Evolutionary conservation across 2,329 filamentous ascomycete species (phyloP).

Genomic region (Aspergillus ruber): DNA sequence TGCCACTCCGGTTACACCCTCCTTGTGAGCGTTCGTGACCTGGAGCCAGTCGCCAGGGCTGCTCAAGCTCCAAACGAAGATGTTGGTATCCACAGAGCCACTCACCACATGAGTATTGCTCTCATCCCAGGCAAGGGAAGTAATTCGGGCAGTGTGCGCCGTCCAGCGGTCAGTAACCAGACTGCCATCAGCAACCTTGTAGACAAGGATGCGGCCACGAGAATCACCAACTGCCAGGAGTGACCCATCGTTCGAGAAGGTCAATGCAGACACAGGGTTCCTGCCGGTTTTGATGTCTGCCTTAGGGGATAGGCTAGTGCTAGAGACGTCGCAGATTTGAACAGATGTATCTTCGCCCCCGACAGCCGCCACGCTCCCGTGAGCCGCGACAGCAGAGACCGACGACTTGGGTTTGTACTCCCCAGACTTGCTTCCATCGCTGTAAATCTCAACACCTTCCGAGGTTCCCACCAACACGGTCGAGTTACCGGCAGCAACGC

Average conservation of each 20-base stretch:
- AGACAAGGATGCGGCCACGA: slow-evolving; percentile 81
- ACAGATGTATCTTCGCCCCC: slow-evolving; percentile 69
- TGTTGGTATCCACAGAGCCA: slow-evolving; percentile 81
- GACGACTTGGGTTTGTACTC: slow-evolving; percentile 56
- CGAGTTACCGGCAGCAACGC: slow-evolving; percentile 51
- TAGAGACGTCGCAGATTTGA: slow-evolving; percentile 63
- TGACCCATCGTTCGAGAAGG: slow-evolving; percentile 73
- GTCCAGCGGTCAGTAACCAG: slow-evolving; percentile 76
- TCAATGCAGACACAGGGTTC: slow-evolving; percentile 67
- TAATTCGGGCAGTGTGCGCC: slow-evolving; percentile 63
- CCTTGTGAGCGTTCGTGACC: slow-evolving; percentile 85
- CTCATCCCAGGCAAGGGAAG: slow-evolving; percentile 68
- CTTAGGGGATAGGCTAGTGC: slow-evolving; percentile 47
- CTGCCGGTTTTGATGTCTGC: slow-evolving; percentile 62
- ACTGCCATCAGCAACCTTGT: slow-evolving; percentile 59
- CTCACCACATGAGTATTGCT: slow-evolving; percentile 72
- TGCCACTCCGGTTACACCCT: slow-evolving; percentile 80
- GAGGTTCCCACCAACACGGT: slow-evolving; percentile 54
- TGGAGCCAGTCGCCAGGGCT: slow-evolving; percentile 82
- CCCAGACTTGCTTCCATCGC: slow-evolving; percentile 54
- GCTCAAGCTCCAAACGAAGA: slow-evolving; percentile 82
- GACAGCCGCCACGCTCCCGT: slow-evolving; percentile 63
- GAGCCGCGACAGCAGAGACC: slow-evolving; percentile 66
- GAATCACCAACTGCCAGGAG: slow-evolving; percentile 76
- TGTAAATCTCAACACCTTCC: slow-evolving; percentile 53